Evolutionary conservation across 345 rosid genomes (phyloP), one percentile per base, ranked within the genome.

Genomic region (Gossypium rotundifolium): DNA sequence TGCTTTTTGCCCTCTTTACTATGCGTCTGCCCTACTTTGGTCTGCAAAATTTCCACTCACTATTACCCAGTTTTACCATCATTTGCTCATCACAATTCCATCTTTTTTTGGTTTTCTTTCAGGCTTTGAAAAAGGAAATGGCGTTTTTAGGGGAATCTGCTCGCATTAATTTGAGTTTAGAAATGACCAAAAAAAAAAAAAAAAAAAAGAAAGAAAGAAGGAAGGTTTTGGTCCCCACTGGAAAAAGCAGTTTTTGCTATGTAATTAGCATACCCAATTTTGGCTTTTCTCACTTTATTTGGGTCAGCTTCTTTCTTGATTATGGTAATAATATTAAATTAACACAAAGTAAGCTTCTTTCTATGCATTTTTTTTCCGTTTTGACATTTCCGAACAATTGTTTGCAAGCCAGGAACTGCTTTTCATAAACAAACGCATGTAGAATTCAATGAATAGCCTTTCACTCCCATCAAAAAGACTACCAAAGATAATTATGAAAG

Each of bases 1-100:
- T 71, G 78, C 72, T 71, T 74, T 73, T 85, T 82, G 22, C 27
- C 84, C 62, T 78, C 81, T 61, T 74, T 78, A 16, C 1, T 74
- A 23, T 70, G 72, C 18, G 64, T 4, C 3, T 70, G 46, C 25
- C 84, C 65, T 16, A 52, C 77, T 75, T 87, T 86, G 11, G 73
- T 76, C 91, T 87, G 85, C 75, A 74, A 74, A 49, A 20, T 66
- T 22, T 22, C 49, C 55, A 14, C 3, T 7, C 33, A 22, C 23
- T 46, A 13, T 67, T 23, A 23, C 71, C 71, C 38, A 11, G 46
- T 17, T 76, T 12, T 17, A 74, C 18, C 61, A 67, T 13, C 17
- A 23, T 33, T 73, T 22, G n/a, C 22, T 42, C 49, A 45, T 45
- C 49, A 45, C 49, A 45, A 45, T 45, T 8, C 10, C 12, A 10